Base-by-base conservation (phyloP, 805 yeast genomes). In the Metschnikowia noctiluminum region DNA sequence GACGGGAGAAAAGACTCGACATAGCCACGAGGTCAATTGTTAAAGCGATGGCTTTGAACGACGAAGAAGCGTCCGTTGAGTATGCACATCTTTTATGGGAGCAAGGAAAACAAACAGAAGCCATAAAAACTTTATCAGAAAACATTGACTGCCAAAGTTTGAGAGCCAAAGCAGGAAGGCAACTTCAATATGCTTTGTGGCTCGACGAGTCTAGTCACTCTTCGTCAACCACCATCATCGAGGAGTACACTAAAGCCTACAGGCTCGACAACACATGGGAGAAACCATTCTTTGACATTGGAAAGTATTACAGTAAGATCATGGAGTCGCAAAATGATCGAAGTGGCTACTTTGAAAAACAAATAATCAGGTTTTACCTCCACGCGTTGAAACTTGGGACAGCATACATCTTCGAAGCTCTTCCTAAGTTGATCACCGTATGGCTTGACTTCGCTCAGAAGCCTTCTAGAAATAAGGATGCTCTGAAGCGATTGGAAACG, bases 391-490 rank as follows among this genome's bases (percentile, higher is more conserved):
- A 76, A 9, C 71, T 74, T 37, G 89, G 94, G 1, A 75, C 83
- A 2, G 76, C 79, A 35, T 85, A 82, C 59, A 77, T 88, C 2
- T 82, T 82, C 60, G 97, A 94, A 65, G 85, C 92, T 0, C 69
- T 94, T 16, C 98, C 99, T 0, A 90, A 89, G 59, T 79, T 89
- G n/a, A 77, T 91, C 6, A 89, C 96, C 0, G 77, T 88, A 8
- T 94, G 99, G 99, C 70, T 94, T 26, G 96, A 91, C 57, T 87
- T 85, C 63, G 81, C 77, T 1, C 74, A 72, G 40, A 55, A 49
- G 28, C 50, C 57, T 7, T 50, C 51, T 10, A 56, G 52, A 14
- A 48, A 61, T 6, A 58, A 55, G 46, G 73, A 69, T 30, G 66
- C 70, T 2, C 70, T 68, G 39, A 45, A 70, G 53, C 51, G 66